These are phyloP conservation scores for Avicennia marina DNA, from an alignment of 257 asterid genomes.

Conservation along the genomic window DNA sequence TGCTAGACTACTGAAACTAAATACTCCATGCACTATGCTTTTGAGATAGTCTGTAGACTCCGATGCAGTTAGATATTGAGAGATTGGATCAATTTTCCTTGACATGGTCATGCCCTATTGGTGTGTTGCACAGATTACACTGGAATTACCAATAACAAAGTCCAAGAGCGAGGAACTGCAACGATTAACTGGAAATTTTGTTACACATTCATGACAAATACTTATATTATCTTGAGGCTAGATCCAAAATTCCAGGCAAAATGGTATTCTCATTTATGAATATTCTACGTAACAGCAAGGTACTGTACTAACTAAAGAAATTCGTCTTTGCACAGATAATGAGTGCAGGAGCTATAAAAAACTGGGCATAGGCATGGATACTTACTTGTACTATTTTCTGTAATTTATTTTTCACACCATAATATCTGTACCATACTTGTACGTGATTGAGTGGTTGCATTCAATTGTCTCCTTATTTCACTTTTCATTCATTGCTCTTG, in stretches of 20 bases:
- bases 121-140: constrained; percentile 53
- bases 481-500: too few species aligned
- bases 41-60: not conserved
- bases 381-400: not conserved
- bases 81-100: not conserved
- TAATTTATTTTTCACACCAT: not conserved
- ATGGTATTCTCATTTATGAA: not conserved
- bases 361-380: not conserved
- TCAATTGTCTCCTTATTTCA: too few species aligned
- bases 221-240: constrained; percentile 4
- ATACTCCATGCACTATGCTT: not conserved
- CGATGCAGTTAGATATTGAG: not conserved
- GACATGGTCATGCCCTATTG: not conserved
- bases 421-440: too few species aligned
- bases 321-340: not conserved
- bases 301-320: not conserved
- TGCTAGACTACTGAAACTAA: constrained; percentile 1
- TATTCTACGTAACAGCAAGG: not conserved
- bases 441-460: too few species aligned
- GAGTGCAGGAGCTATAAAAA: not conserved
- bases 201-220: constrained; percentile 36
- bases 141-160: constrained; percentile 54
- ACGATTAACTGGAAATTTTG: constrained; percentile 32
- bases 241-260: constrained; percentile 2
- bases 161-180: constrained; percentile 53